These are phyloP conservation scores for Coccomyxa subellipsoidea DNA, from an alignment of 163 green algal genomes.

Conservation along the genomic window DNA sequence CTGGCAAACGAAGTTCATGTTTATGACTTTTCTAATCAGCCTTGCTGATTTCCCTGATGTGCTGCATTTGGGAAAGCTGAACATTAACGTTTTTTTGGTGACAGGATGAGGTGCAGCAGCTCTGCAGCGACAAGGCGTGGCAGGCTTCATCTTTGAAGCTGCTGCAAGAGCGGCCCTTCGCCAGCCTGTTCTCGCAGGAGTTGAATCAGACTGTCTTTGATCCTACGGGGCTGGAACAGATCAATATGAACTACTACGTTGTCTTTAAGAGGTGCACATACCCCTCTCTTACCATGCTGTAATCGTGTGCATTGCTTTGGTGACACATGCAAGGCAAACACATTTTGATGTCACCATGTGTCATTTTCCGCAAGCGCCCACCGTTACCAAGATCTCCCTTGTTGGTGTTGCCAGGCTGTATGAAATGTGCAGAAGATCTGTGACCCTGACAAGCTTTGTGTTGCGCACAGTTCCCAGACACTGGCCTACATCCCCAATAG, in stretches of 20 bases:
- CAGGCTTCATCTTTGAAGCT: background rate
- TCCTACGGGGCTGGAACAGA: background rate
- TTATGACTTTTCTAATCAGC: too few species aligned
- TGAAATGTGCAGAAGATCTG: background rate
- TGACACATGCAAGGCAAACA: too few species aligned
- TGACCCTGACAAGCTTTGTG: background rate
- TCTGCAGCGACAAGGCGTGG: background rate
- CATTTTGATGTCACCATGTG: too few species aligned
- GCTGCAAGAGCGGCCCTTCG: conserved; percentile 5
- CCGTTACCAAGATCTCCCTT: background rate
- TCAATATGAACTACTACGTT: conserved; percentile 3
- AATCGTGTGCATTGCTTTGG: too few species aligned
- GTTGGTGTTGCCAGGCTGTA: background rate
- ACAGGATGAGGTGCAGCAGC: background rate
- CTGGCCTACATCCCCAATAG: background rate
- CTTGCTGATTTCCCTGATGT: too few species aligned
- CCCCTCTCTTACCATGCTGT: too few species aligned
- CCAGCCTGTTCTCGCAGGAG: background rate
- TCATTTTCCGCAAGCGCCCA: too few species aligned
- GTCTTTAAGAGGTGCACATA: background rate
- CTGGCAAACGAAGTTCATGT: too few species aligned
- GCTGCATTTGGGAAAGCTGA: background rate
- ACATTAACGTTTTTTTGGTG: background rate
- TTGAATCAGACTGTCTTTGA: background rate
- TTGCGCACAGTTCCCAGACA: background rate